Base-by-base conservation (phyloP, 139 green algal species). In the Closterium sp. region DNA sequence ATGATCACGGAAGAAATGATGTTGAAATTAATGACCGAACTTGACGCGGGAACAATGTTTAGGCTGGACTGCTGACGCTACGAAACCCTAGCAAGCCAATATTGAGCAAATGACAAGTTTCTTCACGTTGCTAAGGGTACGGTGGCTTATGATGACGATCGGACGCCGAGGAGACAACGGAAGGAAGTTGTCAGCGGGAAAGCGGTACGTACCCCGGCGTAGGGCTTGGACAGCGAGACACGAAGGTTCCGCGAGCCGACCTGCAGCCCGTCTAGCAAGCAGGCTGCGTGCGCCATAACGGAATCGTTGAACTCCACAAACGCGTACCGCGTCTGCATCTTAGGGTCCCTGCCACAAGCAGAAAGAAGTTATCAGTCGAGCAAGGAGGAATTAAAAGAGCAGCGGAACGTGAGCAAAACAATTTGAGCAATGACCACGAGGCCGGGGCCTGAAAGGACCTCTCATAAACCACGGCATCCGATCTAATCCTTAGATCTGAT, bases 261-360 rank as follows among this genome's bases (percentile, higher is more conserved):
- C 30, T 86, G 83, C 83, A 91, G 88, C 0, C 88, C 87, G 35
- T 64, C 81, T 1, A 90, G 28, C 25, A 90, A 35, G 35, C 87
- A 90, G 12, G 87, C 87, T 28, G 87, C 64, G 19, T 90, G 33
- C 23, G 87, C 87, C 87, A 90, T 90, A 28, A 33, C 81, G 23
- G 87, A 38, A 28, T 90, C 87, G 23, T 34, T 35, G 28, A 90
- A 90, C 35, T 90, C 87, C 16, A 90, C 87, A 90, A 90, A 90
- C 87, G 87, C 87, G 81, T 87, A 90, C 36, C 87, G 87, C 23
- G 34, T 64, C 6, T 90, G 43, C 55, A 90, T 86, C 55, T 76
- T 76, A 76, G 55, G 55, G 55, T 76, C 55, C 23, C 55, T 76
- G 55, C 12, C 3, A 76, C 12, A 76, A 76, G 55, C 0, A 28